phyloP scores from a whole-genome alignment of 2,329 filamentous ascomycete species.

The Hymenoscyphus scutula region DNA sequence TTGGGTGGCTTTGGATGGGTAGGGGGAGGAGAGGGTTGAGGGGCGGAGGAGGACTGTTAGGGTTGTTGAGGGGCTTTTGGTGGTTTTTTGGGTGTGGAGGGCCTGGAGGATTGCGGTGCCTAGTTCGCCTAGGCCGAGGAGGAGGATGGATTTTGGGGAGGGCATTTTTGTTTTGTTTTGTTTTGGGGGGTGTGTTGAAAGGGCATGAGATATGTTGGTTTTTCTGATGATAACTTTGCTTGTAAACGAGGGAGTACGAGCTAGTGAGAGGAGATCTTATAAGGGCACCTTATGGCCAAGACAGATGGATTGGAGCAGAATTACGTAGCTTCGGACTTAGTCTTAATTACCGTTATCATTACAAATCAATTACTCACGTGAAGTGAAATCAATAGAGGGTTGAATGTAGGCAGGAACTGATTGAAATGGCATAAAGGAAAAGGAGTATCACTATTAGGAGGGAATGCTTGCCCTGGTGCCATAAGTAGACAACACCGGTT shows the following conservation, averaged over 20 bases:
- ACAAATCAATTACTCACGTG: neutral
- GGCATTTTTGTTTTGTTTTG: constrained; percentile 1
- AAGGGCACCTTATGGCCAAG: too few relatives aligned
- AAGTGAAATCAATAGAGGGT: too few relatives aligned
- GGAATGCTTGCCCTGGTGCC: too few relatives aligned
- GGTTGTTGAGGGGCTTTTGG: constrained; percentile 37
- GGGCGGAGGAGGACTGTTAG: constrained; percentile 55
- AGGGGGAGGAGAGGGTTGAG: constrained; percentile 41
- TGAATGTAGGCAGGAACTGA: too few relatives aligned
- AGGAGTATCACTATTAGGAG: too few relatives aligned
- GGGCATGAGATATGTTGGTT: too few relatives aligned
- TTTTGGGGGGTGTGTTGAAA: neutral
- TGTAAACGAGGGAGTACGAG: too few relatives aligned
- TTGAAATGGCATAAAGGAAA: too few relatives aligned
- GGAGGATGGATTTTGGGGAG: constrained; percentile 43
- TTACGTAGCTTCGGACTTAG: neutral
- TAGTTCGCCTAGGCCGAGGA: constrained; percentile 65
- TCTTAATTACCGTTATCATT: neutral
- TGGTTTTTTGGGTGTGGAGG: constrained; percentile 42
- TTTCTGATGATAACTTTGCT: too few relatives aligned
- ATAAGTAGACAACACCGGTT: too few relatives aligned
- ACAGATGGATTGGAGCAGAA: neutral
- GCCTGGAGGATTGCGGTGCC: constrained; percentile 54
- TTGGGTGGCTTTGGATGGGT: constrained; percentile 46
- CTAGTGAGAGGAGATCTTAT: too few relatives aligned